These are phyloP conservation scores for Wallacemonas sp. DNA, from an alignment of 208 protist genomes.

Conservation along the genomic window DNA sequence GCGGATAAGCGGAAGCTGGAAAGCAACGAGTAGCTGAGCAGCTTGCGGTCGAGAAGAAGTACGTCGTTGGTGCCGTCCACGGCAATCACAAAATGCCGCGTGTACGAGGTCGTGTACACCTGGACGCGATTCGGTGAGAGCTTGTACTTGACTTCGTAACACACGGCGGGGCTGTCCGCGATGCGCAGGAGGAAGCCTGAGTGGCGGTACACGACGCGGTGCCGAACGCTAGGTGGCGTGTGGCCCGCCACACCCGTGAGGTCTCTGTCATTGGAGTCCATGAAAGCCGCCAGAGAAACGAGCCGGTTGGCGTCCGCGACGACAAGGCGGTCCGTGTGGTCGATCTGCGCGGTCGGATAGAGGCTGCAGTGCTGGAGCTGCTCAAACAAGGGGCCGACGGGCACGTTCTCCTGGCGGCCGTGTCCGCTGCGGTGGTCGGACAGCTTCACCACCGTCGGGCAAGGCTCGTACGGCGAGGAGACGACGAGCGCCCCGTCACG, in stretches of 20 bases:
- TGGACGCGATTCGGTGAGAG: conserved; percentile 4
- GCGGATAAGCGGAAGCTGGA: no score
- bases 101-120: conserved; percentile 16
- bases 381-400: conserved; percentile 7
- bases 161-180: conserved; percentile 16
- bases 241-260: conserved; percentile 15
- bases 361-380: conserved; percentile 12
- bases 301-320: conserved; percentile 23
- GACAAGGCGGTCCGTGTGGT: conserved; percentile 9
- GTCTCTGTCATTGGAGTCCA: neutral
- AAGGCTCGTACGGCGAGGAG: conserved; percentile 51
- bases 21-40: conserved; percentile 1
- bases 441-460: conserved; percentile 37
- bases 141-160: conserved; percentile 15
- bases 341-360: neutral
- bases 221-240: conserved; percentile 6
- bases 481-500: conserved; percentile 45
- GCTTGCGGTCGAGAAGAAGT: conserved; percentile 33
- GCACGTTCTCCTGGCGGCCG: conserved; percentile 29
- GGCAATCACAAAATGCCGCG: conserved; percentile 31
- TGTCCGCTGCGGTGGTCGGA: conserved; percentile 17
- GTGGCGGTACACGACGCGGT: conserved; percentile 11
- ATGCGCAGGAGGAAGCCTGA: conserved; percentile 18
- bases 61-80: conserved; percentile 31
- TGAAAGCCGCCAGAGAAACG: conserved; percentile 3